Percentiles rank a stretch among this genome's conserved stretches.
These are phyloP conservation scores for Niebla homalea DNA, from an alignment of 495 filamentous ascomycete genomes.

Conservation along the genomic window DNA sequence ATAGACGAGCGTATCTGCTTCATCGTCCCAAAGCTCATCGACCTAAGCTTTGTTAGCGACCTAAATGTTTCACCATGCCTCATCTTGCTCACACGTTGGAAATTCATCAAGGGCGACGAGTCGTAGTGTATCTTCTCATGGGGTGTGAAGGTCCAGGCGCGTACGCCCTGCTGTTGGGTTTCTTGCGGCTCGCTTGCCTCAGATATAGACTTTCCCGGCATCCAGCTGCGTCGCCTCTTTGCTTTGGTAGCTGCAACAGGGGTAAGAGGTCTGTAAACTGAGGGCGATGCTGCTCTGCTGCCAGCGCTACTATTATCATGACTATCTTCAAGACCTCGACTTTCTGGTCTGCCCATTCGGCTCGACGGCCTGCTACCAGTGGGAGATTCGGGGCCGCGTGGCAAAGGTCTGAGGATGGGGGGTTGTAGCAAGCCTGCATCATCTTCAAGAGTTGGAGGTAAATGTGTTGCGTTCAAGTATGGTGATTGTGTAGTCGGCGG, in stretches of 20 bases:
- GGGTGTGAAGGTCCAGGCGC: constrained; percentile 51
- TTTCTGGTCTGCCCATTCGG: background rate
- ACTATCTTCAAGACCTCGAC: background rate
- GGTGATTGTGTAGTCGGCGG: constrained; percentile 1
- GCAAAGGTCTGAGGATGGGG: background rate
- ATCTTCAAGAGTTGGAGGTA: constrained; percentile 5
- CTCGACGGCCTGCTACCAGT: constrained; percentile 4
- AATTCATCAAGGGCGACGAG: constrained; percentile 35
- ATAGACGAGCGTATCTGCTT: constrained; percentile 72
- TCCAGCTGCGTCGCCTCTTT: constrained; percentile 40
- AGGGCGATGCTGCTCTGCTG: constrained; percentile 21
- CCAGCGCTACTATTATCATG: constrained; percentile 22
- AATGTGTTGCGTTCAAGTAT: background rate
- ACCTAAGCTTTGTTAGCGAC: constrained; percentile 34
- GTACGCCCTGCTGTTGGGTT: constrained; percentile 15
- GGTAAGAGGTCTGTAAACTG: background rate
- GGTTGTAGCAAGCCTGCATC: background rate
- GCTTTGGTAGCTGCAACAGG: constrained; percentile 11
- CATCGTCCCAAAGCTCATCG: constrained; percentile 78
- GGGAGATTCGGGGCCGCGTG: background rate
- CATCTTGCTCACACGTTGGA: constrained; percentile 7
- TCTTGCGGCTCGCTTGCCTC: constrained; percentile 21
- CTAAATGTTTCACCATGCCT: background rate
- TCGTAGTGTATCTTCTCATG: constrained; percentile 50
- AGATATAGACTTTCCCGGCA: constrained; percentile 33